These are phyloP conservation scores for Saccharomycopsis selenospora DNA, from an alignment of 805 yeast genomes.

Conservation along the genomic window DNA sequence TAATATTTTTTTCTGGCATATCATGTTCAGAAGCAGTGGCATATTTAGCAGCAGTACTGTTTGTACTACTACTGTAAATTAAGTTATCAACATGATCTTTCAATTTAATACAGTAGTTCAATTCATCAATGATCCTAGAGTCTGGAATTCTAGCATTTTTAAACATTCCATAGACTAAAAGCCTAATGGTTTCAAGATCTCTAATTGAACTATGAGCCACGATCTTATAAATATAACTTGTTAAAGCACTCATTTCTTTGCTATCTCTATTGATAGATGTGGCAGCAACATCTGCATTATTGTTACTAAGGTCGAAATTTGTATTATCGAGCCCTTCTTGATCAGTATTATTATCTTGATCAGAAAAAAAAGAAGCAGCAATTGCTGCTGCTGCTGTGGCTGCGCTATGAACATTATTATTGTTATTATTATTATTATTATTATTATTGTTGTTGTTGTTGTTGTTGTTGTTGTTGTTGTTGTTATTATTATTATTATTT, in stretches of 20 bases:
- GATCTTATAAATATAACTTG: conserved; percentile 8
- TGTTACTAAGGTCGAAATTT: no score
- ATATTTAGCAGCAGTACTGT: background rate
- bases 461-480: no score
- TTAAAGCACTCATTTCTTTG: background rate
- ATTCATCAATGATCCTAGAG: background rate
- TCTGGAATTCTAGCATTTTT: conserved; percentile 2
- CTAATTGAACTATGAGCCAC: conserved; percentile 5
- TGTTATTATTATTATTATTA: no score
- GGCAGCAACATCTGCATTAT: no score
- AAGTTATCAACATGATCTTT: conserved; percentile 8
- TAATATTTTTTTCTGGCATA: background rate
- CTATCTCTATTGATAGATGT: no score
- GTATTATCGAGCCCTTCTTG: no score
- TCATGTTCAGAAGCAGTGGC: background rate
- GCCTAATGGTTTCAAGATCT: conserved; percentile 9
- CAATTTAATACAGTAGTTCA: conserved; percentile 6
- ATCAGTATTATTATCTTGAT: no score
- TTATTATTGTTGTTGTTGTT: no score
- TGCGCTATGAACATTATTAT: no score
- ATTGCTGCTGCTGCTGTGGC: no score
- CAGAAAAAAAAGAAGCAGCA: no score
- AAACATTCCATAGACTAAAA: conserved; percentile 11
- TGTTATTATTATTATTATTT: no score
- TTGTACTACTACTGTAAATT: background rate